Conservation (phyloP, 345 rosid species). For the Salix purpurea region DNA sequence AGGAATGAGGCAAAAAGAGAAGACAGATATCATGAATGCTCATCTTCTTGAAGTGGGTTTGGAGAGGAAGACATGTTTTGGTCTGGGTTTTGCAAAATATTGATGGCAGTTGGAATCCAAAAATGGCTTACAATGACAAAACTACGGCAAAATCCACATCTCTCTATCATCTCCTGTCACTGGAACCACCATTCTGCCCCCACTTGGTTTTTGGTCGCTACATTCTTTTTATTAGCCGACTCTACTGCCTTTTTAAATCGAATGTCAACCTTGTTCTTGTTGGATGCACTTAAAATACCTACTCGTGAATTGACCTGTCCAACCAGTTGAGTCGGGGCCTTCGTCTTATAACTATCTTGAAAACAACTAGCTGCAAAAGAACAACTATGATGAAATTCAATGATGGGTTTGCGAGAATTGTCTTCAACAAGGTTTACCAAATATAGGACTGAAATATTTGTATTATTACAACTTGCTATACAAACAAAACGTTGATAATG, state of each 20-base stretch:
- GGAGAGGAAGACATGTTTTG: background rate
- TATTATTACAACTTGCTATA: background rate
- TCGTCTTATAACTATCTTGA: too few relatives aligned
- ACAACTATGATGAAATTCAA: background rate
- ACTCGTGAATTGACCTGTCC: too few relatives aligned
- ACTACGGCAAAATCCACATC: slow-evolving; percentile 2
- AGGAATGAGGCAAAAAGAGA: too few relatives aligned
- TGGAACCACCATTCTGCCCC: slow-evolving; percentile 28
- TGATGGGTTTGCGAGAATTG: background rate
- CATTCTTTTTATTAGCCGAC: too few relatives aligned
- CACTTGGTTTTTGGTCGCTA: background rate
- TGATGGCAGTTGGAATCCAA: slow-evolving; percentile 19
- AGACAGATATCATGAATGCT: too few relatives aligned
- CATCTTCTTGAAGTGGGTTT: too few relatives aligned
- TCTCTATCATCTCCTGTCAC: slow-evolving; percentile 13
- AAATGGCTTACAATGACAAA: slow-evolving; percentile 6
- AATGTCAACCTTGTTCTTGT: too few relatives aligned
- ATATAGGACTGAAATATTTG: background rate
- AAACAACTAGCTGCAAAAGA: too few relatives aligned
- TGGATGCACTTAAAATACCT: too few relatives aligned
- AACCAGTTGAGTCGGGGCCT: too few relatives aligned
- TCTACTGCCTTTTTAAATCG: too few relatives aligned
- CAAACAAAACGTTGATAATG: background rate
- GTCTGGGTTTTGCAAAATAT: too few relatives aligned
- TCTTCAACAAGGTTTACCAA: background rate